phyloP scores from a whole-genome alignment of 345 rosid genomes.

The Garcia nutans region DNA sequence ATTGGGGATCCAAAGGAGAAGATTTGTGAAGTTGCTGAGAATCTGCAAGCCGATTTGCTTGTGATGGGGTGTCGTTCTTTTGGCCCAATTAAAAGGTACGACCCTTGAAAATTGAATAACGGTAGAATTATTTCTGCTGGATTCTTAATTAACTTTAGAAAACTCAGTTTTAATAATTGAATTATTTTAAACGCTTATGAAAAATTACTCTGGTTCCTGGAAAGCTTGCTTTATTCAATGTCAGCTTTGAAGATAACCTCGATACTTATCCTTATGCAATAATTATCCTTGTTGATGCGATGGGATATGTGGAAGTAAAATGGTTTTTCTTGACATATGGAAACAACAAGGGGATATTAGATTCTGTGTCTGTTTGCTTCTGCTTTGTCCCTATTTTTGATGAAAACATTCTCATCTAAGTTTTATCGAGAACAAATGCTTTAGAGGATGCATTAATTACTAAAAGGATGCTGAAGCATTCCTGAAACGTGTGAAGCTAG shows the following conservation, averaged over 20 bases:
- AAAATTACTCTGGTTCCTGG: background rate
- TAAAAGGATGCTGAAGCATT: background rate
- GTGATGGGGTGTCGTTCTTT: constrained; percentile 79
- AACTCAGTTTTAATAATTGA: background rate
- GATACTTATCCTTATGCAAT: background rate
- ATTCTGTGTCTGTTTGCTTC: background rate
- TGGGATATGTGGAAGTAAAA: background rate
- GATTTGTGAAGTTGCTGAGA: constrained; percentile 70
- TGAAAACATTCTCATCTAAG: background rate
- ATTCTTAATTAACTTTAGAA: background rate
- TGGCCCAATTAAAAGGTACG: constrained; percentile 83
- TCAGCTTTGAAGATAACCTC: background rate
- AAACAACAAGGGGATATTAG: background rate
- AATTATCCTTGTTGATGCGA: background rate
- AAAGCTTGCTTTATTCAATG: background rate
- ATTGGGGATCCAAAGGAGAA: constrained; percentile 85
- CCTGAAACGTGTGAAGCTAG: too few species aligned
- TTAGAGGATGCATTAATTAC: background rate
- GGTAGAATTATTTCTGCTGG: background rate
- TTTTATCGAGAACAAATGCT: background rate
- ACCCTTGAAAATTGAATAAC: too few species aligned
- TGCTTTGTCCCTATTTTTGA: background rate
- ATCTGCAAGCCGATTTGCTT: constrained; percentile 62
- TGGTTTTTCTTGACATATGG: background rate
- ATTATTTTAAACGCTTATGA: background rate